phyloP scores from a whole-genome alignment of 139 green algal genomes.

The Picochlorum sp. region DNA sequence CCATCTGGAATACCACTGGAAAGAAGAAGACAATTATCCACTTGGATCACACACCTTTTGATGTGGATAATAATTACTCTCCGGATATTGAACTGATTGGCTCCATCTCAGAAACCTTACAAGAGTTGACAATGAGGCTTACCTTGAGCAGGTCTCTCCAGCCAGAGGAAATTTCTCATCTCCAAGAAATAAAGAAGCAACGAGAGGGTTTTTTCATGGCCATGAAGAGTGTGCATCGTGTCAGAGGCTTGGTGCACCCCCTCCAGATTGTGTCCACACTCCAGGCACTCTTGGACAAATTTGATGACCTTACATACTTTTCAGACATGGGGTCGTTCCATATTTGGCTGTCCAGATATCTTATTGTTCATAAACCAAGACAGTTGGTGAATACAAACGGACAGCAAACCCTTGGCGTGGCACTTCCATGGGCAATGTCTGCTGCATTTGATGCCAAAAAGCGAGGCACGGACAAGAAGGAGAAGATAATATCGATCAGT shows the following conservation, averaged over 20 bases:
- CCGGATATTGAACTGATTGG: conserved; percentile 6
- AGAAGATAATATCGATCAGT: conserved; percentile 1
- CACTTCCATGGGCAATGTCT: conserved; percentile 5
- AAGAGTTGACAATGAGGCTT: not conserved
- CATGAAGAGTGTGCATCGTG: not conserved
- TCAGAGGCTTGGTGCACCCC: not conserved
- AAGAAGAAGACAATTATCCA: conserved; percentile 7
- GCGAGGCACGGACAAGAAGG: conserved; percentile 4
- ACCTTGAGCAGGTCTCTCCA: not conserved
- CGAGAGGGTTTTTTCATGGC: not conserved
- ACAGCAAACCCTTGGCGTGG: conserved; percentile 7
- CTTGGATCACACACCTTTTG: not conserved
- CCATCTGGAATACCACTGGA: not conserved
- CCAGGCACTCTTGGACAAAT: not conserved
- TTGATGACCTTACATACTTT: not conserved
- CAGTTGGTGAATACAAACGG: conserved; percentile 8
- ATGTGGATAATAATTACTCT: conserved; percentile 8
- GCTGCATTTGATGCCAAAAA: conserved; percentile 8
- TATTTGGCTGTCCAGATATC: conserved; percentile 4
- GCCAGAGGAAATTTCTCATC: not conserved
- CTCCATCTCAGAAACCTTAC: conserved; percentile 1
- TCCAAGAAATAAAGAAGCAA: not conserved
- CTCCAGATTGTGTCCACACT: not conserved
- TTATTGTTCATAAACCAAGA: conserved; percentile 3
- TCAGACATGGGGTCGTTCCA: conserved; percentile 9